Percentiles rank a stretch among this genome's conserved stretches.
These are phyloP conservation scores for Coniella lustricola DNA, from an alignment of 2,329 filamentous ascomycete species.

Conservation along the genomic window DNA sequence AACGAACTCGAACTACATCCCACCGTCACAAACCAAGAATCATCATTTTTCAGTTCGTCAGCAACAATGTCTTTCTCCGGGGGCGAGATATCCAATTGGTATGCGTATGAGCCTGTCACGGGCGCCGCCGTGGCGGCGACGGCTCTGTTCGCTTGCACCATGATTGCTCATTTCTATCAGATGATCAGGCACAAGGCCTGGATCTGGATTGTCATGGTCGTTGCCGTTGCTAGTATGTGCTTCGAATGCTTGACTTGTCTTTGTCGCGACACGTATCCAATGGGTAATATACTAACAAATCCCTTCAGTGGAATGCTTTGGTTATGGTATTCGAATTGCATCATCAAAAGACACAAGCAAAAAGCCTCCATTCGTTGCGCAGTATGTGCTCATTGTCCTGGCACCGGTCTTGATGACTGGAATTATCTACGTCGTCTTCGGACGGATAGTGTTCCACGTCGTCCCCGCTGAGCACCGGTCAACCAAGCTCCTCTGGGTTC, in stretches of 20 bases:
- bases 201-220: slow-evolving; percentile 25
- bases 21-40: no score
- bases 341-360: slow-evolving; percentile 23
- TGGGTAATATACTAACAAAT: not conserved
- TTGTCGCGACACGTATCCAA: not conserved
- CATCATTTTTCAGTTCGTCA: no score
- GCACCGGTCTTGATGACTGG: slow-evolving; percentile 34
- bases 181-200: slow-evolving; percentile 23
- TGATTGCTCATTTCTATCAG: slow-evolving; percentile 20
- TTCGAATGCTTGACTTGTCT: not conserved
- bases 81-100: slow-evolving; percentile 15
- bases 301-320: slow-evolving; percentile 29
- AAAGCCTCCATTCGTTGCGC: slow-evolving; percentile 26
- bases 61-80: not conserved
- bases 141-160: slow-evolving; percentile 22
- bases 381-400: slow-evolving; percentile 31
- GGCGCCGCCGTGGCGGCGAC: slow-evolving; percentile 21
- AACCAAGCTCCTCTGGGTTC: slow-evolving; percentile 29
- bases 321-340: slow-evolving; percentile 27
- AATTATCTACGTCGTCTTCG: slow-evolving; percentile 32
- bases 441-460: slow-evolving; percentile 32
- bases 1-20: no score
- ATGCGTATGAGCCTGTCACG: slow-evolving; percentile 22
- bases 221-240: slow-evolving; percentile 22
- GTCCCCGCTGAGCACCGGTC: slow-evolving; percentile 28